Evolutionary conservation across 1,284 basidiomycete genomes (phyloP).

Genomic region (Ganoderma sinense): DNA sequence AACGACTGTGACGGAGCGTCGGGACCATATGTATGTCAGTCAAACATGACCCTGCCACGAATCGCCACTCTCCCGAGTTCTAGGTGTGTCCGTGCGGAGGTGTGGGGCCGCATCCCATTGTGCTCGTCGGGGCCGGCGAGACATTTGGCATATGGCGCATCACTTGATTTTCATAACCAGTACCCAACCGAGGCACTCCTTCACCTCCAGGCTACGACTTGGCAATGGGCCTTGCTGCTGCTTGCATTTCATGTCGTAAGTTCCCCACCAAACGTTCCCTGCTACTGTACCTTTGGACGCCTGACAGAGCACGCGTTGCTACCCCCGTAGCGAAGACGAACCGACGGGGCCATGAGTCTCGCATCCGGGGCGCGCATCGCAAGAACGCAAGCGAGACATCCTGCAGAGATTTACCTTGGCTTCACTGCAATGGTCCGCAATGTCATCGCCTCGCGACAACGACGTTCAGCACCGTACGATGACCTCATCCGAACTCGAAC

Average conservation of each 20-base stretch:
- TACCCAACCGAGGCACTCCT: not conserved
- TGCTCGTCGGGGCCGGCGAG: not conserved
- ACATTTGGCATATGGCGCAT: not conserved
- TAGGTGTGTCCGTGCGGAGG: not conserved
- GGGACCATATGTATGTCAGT: not conserved
- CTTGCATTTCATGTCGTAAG: not conserved
- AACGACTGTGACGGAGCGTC: not conserved
- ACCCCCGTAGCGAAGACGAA: not conserved
- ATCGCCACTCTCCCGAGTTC: not conserved
- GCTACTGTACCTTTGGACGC: not conserved
- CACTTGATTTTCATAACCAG: not conserved
- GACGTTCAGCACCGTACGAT: not conserved
- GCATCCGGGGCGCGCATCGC: not conserved
- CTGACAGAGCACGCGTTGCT: not conserved
- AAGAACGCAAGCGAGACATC: not conserved
- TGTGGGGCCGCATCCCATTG: not conserved
- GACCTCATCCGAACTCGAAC: not conserved
- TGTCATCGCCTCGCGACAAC: not conserved
- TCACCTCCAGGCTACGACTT: not conserved
- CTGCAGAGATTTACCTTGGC: not conserved
- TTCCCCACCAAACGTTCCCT: not conserved
- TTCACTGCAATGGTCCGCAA: not conserved
- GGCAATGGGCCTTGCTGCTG: not conserved
- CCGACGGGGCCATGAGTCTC: not conserved
- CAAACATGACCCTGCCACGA: not conserved